Conservation (phyloP, 768 basidiomycete species). For the Dacryopinax spathularia region DNA sequence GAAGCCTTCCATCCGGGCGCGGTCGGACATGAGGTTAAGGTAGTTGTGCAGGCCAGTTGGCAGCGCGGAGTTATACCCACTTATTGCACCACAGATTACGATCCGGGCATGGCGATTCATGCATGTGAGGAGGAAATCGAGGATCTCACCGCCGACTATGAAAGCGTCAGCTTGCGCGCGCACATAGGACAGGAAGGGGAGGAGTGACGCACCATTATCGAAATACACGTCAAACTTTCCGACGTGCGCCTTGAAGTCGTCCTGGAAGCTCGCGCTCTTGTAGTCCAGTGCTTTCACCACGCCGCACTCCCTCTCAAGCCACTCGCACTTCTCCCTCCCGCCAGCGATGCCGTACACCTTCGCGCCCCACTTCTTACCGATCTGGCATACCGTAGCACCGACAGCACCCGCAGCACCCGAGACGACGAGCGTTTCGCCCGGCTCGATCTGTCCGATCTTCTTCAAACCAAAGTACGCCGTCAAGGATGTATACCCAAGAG, state of each 20-base stretch:
- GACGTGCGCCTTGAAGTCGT: constrained; percentile 53
- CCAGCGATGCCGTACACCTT: constrained; percentile 84
- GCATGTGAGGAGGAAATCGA: constrained; percentile 61
- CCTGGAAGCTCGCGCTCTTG: constrained; percentile 56
- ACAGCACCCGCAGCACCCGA: constrained; percentile 88
- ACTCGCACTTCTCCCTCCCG: constrained; percentile 63
- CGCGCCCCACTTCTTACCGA: constrained; percentile 58
- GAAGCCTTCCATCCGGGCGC: constrained; percentile 74
- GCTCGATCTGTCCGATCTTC: constrained; percentile 64
- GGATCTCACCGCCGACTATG: constrained; percentile 46
- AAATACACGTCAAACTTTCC: constrained; percentile 77
- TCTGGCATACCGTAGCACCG: constrained; percentile 69
- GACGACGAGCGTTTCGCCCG: constrained; percentile 72
- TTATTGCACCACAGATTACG: constrained; percentile 75
- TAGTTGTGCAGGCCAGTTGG: constrained; percentile 58
- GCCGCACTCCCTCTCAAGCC: constrained; percentile 73
- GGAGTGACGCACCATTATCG: constrained; percentile 44
- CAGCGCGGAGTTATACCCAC: constrained; percentile 52
- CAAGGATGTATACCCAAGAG: constrained; percentile 60
- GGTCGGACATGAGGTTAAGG: constrained; percentile 52
- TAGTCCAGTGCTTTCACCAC: constrained; percentile 78
- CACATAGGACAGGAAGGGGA: constrained; percentile 25
- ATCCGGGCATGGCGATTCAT: constrained; percentile 68
- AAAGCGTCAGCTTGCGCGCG: not conserved
- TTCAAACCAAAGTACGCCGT: constrained; percentile 85